These are phyloP conservation scores for Gelatoporia subvermispora DNA, from an alignment of 768 basidiomycete species.

Conservation along the genomic window DNA sequence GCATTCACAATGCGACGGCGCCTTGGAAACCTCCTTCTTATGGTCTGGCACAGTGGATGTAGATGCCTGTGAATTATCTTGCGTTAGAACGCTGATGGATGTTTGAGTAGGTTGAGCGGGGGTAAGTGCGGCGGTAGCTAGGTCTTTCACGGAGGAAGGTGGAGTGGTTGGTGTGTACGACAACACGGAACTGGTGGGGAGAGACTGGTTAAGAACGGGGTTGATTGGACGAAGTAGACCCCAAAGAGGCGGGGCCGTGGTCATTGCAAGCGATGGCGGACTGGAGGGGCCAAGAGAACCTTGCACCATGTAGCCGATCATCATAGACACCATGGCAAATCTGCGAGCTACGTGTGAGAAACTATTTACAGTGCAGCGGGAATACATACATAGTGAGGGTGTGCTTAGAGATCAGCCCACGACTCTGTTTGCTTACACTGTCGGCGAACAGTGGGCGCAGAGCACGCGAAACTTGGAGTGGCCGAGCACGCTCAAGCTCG, in stretches of 20 bases:
- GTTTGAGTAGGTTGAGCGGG: constrained; percentile 20
- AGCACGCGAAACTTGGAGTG: constrained; percentile 38
- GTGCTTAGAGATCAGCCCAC: constrained; percentile 47
- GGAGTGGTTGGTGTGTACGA: constrained; percentile 11
- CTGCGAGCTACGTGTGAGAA: constrained; percentile 31
- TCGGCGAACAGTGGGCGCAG: constrained; percentile 39
- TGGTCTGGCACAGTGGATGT: constrained; percentile 10
- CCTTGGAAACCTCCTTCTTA: constrained; percentile 1
- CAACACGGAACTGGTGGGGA: constrained; percentile 3
- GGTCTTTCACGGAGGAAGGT: constrained; percentile 21
- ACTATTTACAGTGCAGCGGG: constrained; percentile 1
- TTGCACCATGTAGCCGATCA: constrained; percentile 54
- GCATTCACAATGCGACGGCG: constrained; percentile 23
- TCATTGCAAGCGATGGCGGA: constrained; percentile 3
- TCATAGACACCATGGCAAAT: constrained; percentile 62
- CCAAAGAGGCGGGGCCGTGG: constrained; percentile 1
- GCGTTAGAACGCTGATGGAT: constrained; percentile 8
- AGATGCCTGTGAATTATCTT: not conserved
- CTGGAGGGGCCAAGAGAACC: constrained; percentile 35
- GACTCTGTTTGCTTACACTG: constrained; percentile 29
- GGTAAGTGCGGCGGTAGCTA: constrained; percentile 32
- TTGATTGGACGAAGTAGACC: constrained; percentile 1
- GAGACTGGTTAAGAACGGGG: constrained; percentile 13
- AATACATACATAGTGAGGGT: constrained; percentile 62
- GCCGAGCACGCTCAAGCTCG: constrained; percentile 37